Base-by-base conservation (phyloP, 129 eudicot species). In the Flaveria bidentis region DNA sequence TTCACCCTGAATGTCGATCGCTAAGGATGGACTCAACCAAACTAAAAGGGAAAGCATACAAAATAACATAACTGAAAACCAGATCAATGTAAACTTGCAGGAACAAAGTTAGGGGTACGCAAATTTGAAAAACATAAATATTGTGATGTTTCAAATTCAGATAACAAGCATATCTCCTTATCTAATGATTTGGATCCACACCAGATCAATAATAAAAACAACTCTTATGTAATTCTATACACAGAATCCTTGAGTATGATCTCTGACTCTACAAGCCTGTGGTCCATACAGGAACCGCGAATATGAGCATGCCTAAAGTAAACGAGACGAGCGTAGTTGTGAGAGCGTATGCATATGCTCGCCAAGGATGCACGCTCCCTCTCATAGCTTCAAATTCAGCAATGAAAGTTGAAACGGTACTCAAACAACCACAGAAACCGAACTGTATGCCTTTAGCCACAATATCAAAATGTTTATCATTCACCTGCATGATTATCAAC, bases 401-500 rank as follows among this genome's bases (percentile, higher is more conserved):
- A 23, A 93, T 82, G 82, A 90, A 93, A 49, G 98, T 93, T 1
- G 98, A 93, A 47, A 93, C 98, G 2, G 62, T 47, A 73, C 98
- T 93, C 67, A 93, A 84, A 81, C 98, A 90, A 64, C 98, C 97
- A 74, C 89, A 79, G 7, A 93, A 70, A 3, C 98, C 98, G 2
- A 93, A 78, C 57, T 93, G 98, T 12, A 93, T 58, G 15, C 93
- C 97, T 9, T 81, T 36, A 33, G 96, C 90, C 66, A 88, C 86
- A 11, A 87, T 87, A 73, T 77, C 82, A 69, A 82, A 87, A 44
- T 58, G 67, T 66, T 74, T 67, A 7, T 76, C 76, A 0, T 79
- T 77, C 60, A 85, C 91, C 98, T 90, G 84, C 63, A 74, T 22
- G 11, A 52, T 42, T 5, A 49, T 26, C 67, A 17, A 85, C 8